These are phyloP conservation scores for Aspergillus sclerotialis DNA, from an alignment of 2,329 filamentous ascomycete genomes.

Conservation along the genomic window DNA sequence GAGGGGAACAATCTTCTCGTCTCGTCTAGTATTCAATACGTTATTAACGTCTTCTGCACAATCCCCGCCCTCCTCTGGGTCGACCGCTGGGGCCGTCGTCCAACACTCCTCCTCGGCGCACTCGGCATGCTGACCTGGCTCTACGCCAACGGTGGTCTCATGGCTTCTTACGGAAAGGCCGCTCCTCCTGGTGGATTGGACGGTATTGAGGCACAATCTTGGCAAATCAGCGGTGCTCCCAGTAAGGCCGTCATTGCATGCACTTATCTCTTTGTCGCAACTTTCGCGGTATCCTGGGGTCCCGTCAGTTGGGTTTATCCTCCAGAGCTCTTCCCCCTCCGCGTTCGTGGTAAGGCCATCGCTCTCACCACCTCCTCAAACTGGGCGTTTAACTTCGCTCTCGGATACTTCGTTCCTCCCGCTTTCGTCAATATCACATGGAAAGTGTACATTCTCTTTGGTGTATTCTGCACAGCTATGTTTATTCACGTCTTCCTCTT, in stretches of 20 bases:
- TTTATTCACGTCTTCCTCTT: constrained; percentile 60
- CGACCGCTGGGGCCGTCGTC: constrained; percentile 68
- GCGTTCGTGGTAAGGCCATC: constrained; percentile 57
- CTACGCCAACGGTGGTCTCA: constrained; percentile 37
- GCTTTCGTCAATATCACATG: constrained; percentile 51
- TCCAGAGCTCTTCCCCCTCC: constrained; percentile 56
- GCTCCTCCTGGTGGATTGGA: constrained; percentile 37
- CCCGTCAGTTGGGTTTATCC: constrained; percentile 55
- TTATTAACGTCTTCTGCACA: constrained; percentile 76
- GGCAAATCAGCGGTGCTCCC: constrained; percentile 39
- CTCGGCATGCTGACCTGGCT: constrained; percentile 51
- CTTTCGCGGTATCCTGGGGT: constrained; percentile 59
- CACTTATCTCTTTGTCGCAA: constrained; percentile 66
- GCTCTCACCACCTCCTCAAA: constrained; percentile 55
- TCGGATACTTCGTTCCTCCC: constrained; percentile 51
- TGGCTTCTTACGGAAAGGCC: constrained; percentile 30
- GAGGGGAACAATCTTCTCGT: constrained; percentile 54
- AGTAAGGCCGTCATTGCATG: constrained; percentile 61
- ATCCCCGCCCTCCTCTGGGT: constrained; percentile 69
- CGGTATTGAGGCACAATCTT: constrained; percentile 28
- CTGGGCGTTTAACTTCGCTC: constrained; percentile 55
- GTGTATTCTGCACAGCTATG: constrained; percentile 60
- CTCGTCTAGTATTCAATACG: constrained; percentile 63
- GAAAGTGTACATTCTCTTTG: constrained; percentile 68
- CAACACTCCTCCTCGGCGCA: constrained; percentile 57